phyloP scores from a whole-genome alignment of 208 protist species.

The Trichomonas tenax region DNA sequence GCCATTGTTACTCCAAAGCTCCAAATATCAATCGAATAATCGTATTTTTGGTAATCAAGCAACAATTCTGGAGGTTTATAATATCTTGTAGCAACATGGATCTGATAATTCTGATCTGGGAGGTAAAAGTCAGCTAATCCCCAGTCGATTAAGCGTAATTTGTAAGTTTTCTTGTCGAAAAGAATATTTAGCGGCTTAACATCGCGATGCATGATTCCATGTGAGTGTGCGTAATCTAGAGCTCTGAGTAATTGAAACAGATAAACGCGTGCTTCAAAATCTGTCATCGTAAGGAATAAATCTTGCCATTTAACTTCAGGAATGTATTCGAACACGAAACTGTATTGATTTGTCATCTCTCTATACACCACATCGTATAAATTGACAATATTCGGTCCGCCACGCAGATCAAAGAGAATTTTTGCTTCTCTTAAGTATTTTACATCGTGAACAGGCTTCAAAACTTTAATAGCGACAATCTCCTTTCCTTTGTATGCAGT shows the following conservation, averaged over 20 bases:
- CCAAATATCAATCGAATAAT: slow-evolving; percentile 38
- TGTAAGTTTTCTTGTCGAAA: not conserved
- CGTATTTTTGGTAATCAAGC: slow-evolving; percentile 25
- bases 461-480: not conserved
- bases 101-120: slow-evolving; percentile 25
- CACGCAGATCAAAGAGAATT: not conserved
- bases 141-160: slow-evolving; percentile 27
- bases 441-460: not conserved
- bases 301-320: not conserved
- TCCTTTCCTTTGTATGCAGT: not conserved
- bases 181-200: slow-evolving; percentile 2
- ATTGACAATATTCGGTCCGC: not conserved
- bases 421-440: not conserved
- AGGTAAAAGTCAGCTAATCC: slow-evolving; percentile 35
- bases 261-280: not conserved
- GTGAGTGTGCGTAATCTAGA: not conserved
- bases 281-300: not conserved
- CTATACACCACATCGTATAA: not conserved
- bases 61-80: slow-evolving; percentile 30
- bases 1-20: slow-evolving; percentile 27
- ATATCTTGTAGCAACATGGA: slow-evolving; percentile 32
- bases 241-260: not conserved
- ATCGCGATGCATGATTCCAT: slow-evolving; percentile 20
- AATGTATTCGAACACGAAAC: not conserved
- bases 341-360: not conserved